Evolutionary conservation across 768 basidiomycete genomes (phyloP).

Genomic region (Agaricus bisporus): DNA sequence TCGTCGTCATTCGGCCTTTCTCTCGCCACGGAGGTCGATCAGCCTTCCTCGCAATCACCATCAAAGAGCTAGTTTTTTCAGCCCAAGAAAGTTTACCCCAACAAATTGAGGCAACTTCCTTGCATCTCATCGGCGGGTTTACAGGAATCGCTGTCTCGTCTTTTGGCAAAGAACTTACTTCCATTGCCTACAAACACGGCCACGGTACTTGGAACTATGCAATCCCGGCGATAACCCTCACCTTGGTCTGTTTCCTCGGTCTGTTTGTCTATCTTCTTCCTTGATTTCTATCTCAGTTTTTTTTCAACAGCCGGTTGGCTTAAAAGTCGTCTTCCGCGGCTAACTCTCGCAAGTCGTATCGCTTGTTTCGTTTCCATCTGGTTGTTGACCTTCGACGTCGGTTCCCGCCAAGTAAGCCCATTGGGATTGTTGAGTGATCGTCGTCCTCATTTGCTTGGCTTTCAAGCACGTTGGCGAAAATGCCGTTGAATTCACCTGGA

Average conservation of each 20-base stretch:
- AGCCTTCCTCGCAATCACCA: slow-evolving; percentile 31
- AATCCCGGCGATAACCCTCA: slow-evolving; percentile 35
- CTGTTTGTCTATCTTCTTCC: not conserved
- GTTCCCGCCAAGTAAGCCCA: slow-evolving; percentile 23
- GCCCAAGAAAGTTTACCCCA: slow-evolving; percentile 41
- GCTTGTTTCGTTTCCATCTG: slow-evolving; percentile 43
- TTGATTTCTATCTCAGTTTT: not conserved
- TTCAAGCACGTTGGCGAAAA: slow-evolving; percentile 19
- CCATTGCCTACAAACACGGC: slow-evolving; percentile 10
- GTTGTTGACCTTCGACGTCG: slow-evolving; percentile 33
- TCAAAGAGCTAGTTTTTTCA: slow-evolving; percentile 44
- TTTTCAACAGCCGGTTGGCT: slow-evolving; percentile 16
- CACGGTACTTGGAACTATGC: slow-evolving; percentile 20
- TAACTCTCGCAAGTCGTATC: slow-evolving; percentile 38
- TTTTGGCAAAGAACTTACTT: slow-evolving; percentile 17
- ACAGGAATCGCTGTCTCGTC: slow-evolving; percentile 27
- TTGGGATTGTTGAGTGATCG: not conserved
- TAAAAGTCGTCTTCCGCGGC: slow-evolving; percentile 40
- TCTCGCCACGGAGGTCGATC: slow-evolving; percentile 30
- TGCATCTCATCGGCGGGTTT: slow-evolving; percentile 37
- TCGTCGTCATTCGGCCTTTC: slow-evolving; percentile 33
- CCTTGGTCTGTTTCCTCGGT: slow-evolving; percentile 33
- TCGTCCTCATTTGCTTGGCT: not conserved
- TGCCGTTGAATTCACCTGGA: slow-evolving; percentile 33
- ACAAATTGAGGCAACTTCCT: slow-evolving; percentile 37